Percentiles rank a stretch among this genome's conserved stretches.
These are phyloP conservation scores for Beta lomatogona DNA, from an alignment of 179 eudicot genomes.

Conservation along the genomic window DNA sequence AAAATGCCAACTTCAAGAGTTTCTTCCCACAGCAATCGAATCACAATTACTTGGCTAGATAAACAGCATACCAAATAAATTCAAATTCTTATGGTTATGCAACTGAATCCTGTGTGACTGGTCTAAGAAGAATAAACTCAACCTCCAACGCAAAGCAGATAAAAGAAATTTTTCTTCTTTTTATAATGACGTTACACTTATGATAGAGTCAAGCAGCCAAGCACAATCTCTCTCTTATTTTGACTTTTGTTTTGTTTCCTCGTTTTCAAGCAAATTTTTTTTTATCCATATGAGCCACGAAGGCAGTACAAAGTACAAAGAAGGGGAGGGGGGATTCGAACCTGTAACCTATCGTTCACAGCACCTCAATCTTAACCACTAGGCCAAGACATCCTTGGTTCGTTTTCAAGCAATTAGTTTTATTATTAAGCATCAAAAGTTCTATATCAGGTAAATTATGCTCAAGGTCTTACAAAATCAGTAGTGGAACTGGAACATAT, in stretches of 20 bases:
- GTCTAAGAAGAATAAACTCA: background rate
- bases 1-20: background rate
- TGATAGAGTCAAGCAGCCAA: too few relatives aligned
- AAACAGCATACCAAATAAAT: background rate
- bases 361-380: too few relatives aligned
- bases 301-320: too few relatives aligned
- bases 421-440: background rate
- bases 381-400: too few relatives aligned
- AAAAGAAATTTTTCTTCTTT: background rate
- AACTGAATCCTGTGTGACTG: background rate
- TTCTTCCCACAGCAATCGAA: background rate
- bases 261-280: background rate
- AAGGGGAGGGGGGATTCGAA: too few relatives aligned
- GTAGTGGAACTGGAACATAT: background rate
- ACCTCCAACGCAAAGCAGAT: background rate
- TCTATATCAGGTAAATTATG: background rate
- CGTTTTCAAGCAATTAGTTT: background rate
- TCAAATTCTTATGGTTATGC: conserved; percentile 1
- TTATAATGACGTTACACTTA: too few relatives aligned
- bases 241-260: background rate
- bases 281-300: too few relatives aligned
- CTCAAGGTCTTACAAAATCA: background rate
- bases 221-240: background rate
- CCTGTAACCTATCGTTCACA: too few relatives aligned
- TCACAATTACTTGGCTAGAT: background rate